Percentiles rank a stretch among this genome's conserved stretches.
Evolutionary conservation across 2,329 filamentous ascomycete genomes (phyloP).

Genomic region (Sclerotinia nivalis): DNA sequence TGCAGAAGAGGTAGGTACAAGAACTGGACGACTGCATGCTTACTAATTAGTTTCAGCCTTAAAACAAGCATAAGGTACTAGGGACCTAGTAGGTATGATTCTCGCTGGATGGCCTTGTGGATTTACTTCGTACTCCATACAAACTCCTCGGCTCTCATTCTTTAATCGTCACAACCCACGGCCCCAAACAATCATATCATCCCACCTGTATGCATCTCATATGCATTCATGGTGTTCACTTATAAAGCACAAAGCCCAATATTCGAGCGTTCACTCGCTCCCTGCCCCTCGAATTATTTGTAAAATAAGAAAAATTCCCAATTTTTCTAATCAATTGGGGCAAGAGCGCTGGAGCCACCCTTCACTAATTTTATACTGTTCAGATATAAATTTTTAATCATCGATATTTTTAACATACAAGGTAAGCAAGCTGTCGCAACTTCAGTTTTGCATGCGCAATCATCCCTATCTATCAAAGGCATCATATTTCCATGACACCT

Average conservation of each 20-base stretch:
- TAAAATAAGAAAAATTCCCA: slow-evolving; percentile 17
- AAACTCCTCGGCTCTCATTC: background rate
- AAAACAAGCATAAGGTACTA: background rate
- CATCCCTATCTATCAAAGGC: slow-evolving; percentile 9
- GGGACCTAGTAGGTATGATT: too few relatives aligned
- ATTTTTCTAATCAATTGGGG: slow-evolving; percentile 17
- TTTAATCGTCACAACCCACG: background rate
- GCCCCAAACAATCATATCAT: background rate
- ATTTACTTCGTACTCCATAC: background rate
- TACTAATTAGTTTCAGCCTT: slow-evolving; percentile 10
- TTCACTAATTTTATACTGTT: slow-evolving; percentile 3
- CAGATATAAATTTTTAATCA: slow-evolving; percentile 7
- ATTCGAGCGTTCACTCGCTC: slow-evolving; percentile 6
- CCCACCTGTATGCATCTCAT: background rate
- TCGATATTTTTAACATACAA: background rate
- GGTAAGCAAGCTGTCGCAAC: slow-evolving; percentile 18
- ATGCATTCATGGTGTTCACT: background rate
- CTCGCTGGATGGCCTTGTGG: too few relatives aligned
- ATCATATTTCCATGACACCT: slow-evolving; percentile 13
- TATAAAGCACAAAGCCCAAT: slow-evolving; percentile 1
- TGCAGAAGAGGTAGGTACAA: background rate
- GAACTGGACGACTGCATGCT: background rate
- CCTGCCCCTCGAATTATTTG: slow-evolving; percentile 20
- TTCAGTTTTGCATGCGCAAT: slow-evolving; percentile 18
- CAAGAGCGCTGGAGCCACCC: slow-evolving; percentile 17